A percentile compares a stretch with the other conserved stretches of the same genome.
These are phyloP conservation scores for Sphagnum contortum DNA, from an alignment of 225 moss, liverwort and hornwort genomes.

Conservation along the genomic window DNA sequence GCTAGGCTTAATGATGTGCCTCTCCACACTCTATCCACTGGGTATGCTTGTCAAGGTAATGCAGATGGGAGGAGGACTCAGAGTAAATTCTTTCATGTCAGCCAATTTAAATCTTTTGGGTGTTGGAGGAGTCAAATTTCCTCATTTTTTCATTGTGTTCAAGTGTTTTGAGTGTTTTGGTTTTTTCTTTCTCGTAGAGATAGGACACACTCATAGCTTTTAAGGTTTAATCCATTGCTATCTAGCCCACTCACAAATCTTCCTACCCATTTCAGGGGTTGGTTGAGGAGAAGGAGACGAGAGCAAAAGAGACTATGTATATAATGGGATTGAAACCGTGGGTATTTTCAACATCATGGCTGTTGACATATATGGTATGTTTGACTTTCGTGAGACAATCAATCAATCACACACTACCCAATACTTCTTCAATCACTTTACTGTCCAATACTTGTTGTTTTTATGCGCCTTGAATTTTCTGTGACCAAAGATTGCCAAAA, in stretches of 20 bases:
- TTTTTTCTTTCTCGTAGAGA: too few species aligned
- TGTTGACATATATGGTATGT: conserved; percentile 69
- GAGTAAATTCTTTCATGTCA: too few species aligned
- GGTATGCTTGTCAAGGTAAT: conserved; percentile 98
- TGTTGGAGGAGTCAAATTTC: too few species aligned
- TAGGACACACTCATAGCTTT: too few species aligned
- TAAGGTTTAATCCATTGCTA: too few species aligned
- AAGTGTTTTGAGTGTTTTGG: too few species aligned
- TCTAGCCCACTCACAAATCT: too few species aligned
- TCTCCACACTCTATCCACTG: conserved; percentile 89
- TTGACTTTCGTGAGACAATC: neutral
- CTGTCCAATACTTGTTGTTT: too few species aligned
- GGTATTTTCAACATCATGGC: conserved; percentile 83
- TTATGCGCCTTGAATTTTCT: too few species aligned
- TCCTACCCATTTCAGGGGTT: conserved; percentile 38
- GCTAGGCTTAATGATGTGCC: conserved; percentile 94
- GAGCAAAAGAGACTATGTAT: conserved; percentile 93
- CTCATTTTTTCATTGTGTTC: too few species aligned
- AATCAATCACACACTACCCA: neutral
- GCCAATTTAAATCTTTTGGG: too few species aligned
- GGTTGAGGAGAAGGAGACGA: conserved; percentile 96
- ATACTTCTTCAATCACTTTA: neutral
- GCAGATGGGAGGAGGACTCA: too few species aligned
- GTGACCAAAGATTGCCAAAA: neutral
- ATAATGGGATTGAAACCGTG: conserved; percentile 94